Evolutionary conservation across 176 grass and related monocot genomes (phyloP), one percentile per base, ranked within the genome.

Genomic region (Saccharum officinarum): DNA sequence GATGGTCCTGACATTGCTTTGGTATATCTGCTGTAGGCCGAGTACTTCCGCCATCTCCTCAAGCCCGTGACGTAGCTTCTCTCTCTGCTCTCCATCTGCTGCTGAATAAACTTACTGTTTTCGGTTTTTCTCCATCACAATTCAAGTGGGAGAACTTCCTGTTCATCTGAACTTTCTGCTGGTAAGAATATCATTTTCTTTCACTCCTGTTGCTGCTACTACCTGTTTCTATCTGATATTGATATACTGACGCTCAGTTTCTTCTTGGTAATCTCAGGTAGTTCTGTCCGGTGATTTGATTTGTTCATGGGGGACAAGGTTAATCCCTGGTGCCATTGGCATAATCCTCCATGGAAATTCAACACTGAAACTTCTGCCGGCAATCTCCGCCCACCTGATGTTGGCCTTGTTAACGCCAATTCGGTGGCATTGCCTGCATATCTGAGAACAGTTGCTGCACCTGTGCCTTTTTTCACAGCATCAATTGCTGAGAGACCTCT

Each of bases 21-120:
- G 76, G 8, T 64, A 13, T 63, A 60, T 62, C 80, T 76, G 52
- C 80, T 91, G 69, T 46, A 98, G 96, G 96, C 93, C 11, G 93
- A 98, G 73, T 98, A 98, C 65, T 98, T 95, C 85, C 96, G 96
- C 18, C 93, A 98, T 77, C 96, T 98, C 73, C 93, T 98, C 41
- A 95, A 98, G 86, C 96, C 96, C 0, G 96, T 98, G 31, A 98
- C 87, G 96, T 98, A 98, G 93, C 82, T 85, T 65, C 63, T 33
- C 82, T 78, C 82, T 79, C 74, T 26, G 20, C 77, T 78, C 61
- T 67, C 5, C 7, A 40, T 65, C 88, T 69, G n/a, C 77, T 82
- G 71, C 75, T 87, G 61, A 80, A 83, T 41, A 87, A 87, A 40
- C 34, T 77, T 31, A 4, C 37, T 30, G 5, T 16, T 80, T 83